These are phyloP conservation scores for Posidonia oceanica DNA, from an alignment of 116 monocot species.

Conservation along the genomic window DNA sequence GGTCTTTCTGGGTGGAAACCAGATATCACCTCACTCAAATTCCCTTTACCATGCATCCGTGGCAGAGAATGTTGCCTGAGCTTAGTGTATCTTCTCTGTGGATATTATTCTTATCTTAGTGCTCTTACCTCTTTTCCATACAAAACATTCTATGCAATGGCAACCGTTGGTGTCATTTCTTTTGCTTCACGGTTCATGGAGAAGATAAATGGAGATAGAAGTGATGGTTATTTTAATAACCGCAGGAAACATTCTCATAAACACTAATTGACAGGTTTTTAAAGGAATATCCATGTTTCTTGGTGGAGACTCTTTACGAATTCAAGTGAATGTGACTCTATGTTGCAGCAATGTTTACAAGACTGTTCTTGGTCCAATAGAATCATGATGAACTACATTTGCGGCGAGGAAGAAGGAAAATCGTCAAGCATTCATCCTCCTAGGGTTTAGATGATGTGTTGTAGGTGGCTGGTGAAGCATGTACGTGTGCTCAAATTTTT, in stretches of 20 bases:
- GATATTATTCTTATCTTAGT: constrained; percentile 54
- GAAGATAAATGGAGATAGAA: constrained; percentile 7
- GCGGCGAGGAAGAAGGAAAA: not conserved
- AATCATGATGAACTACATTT: too few species aligned
- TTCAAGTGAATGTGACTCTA: not conserved
- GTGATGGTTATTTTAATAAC: constrained; percentile 9
- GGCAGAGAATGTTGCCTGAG: constrained; percentile 35
- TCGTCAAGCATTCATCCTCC: not conserved
- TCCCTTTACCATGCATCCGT: constrained; percentile 19
- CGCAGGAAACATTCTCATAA: constrained; percentile 20
- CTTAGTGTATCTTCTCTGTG: constrained; percentile 56
- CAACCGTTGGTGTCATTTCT: constrained; percentile 47
- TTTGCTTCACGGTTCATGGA: constrained; percentile 25
- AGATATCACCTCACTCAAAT: constrained; percentile 29
- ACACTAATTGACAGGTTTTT: constrained; percentile 3
- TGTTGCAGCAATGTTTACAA: not conserved
- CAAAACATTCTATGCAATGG: constrained; percentile 53
- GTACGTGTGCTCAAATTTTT: not conserved
- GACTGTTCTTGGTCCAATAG: not conserved
- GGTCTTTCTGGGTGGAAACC: constrained; percentile 58
- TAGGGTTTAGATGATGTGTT: too few species aligned
- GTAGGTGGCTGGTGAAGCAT: not conserved
- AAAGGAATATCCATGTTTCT: not conserved
- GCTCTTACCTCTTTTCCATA: constrained; percentile 52
- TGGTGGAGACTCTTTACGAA: not conserved